Conservation (phyloP, 2,329 filamentous ascomycete genomes). For the Sclerotinia nivalis region DNA sequence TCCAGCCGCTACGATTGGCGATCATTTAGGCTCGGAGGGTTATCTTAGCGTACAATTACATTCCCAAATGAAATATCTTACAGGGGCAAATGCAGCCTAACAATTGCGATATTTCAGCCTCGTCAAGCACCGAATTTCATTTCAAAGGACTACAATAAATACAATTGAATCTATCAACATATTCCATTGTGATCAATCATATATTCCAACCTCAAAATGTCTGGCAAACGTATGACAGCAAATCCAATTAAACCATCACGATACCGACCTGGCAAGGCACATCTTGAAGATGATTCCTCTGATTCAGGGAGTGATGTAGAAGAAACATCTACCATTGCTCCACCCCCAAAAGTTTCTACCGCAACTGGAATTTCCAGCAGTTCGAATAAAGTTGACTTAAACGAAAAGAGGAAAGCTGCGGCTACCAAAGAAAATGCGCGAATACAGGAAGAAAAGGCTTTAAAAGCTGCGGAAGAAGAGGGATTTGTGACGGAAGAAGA, state of each 20-base stretch:
- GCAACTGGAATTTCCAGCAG: slow-evolving; percentile 58
- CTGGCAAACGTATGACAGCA: slow-evolving; percentile 87
- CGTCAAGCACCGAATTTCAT: slow-evolving; percentile 17
- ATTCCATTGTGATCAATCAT: background rate
- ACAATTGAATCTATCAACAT: background rate
- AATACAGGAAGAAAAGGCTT: slow-evolving; percentile 48
- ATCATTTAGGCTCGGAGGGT: background rate
- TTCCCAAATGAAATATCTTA: background rate
- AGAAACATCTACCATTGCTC: slow-evolving; percentile 46
- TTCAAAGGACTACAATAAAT: background rate
- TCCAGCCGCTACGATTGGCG: background rate
- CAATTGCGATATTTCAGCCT: slow-evolving; percentile 30
- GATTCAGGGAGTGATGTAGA: slow-evolving; percentile 54
- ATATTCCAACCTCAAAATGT: slow-evolving; percentile 46
- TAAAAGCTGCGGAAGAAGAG: slow-evolving; percentile 52
- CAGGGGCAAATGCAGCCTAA: slow-evolving; percentile 11
- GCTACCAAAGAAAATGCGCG: slow-evolving; percentile 51
- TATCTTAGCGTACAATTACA: background rate
- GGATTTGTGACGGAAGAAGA: slow-evolving; percentile 59
- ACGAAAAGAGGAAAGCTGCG: slow-evolving; percentile 49
- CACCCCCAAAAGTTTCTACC: slow-evolving; percentile 58
- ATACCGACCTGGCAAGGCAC: slow-evolving; percentile 81
- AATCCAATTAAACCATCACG: slow-evolving; percentile 80
- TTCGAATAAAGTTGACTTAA: slow-evolving; percentile 54
- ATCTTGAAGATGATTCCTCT: slow-evolving; percentile 53